Percentiles rank a stretch among this genome's conserved stretches.
phyloP scores from a whole-genome alignment of 106 monocot species.

The Xerophyta viscosa region DNA sequence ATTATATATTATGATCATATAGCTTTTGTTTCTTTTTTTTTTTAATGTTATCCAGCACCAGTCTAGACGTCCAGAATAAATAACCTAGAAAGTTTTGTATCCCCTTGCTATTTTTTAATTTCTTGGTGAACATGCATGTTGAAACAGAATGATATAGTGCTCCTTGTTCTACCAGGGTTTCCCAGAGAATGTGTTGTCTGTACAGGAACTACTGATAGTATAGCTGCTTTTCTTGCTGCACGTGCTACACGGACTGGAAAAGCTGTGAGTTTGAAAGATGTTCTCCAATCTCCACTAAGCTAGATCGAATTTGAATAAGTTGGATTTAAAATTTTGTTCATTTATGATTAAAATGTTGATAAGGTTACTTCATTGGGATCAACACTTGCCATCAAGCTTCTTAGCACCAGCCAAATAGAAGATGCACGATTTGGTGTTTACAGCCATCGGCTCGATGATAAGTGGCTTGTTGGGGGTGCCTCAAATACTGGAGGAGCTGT shows the following conservation, averaged over 20 bases:
- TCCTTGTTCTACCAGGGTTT: constrained; percentile 44
- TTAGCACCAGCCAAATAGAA: constrained; percentile 58
- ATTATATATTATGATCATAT: no score
- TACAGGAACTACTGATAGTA: constrained; percentile 87
- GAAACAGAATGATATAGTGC: no score
- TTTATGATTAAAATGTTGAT: constrained; percentile 1
- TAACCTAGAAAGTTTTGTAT: no score
- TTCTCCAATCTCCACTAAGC: neutral
- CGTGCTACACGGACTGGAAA: constrained; percentile 45
- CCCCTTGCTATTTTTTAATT: no score
- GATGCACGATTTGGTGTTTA: constrained; percentile 83
- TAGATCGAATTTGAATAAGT: neutral
- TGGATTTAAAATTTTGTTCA: neutral
- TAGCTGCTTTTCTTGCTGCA: constrained; percentile 89
- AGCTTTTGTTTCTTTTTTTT: no score
- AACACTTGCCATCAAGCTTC: constrained; percentile 79
- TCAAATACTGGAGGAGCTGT: constrained; percentile 91
- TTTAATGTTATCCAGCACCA: no score
- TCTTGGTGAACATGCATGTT: no score
- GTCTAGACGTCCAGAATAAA: no score
- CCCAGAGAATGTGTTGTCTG: constrained; percentile 58
- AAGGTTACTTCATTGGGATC: constrained; percentile 90
- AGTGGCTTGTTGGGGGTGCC: constrained; percentile 92
- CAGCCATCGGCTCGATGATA: constrained; percentile 80
- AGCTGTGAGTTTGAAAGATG: constrained; percentile 44